Conservation (phyloP, 2,329 filamentous ascomycete genomes). For the Xylariaceae sp. region DNA sequence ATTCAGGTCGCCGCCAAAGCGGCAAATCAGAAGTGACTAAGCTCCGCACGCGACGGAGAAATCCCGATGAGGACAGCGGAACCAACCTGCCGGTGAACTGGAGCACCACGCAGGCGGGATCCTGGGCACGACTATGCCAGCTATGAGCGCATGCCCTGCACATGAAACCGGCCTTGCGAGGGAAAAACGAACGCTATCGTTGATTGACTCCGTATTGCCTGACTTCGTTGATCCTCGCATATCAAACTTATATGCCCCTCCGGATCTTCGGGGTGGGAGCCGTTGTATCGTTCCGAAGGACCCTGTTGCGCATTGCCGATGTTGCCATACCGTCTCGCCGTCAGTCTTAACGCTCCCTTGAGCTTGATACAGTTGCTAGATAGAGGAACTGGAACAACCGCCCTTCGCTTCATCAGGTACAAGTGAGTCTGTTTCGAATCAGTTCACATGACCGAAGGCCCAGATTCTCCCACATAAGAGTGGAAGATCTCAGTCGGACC, state of each 20-base stretch:
- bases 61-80: constrained; percentile 19
- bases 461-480: neutral
- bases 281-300: neutral
- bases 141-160: neutral
- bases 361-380: neutral
- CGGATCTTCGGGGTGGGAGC: constrained; percentile 17
- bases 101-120: constrained; percentile 3
- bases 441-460: neutral
- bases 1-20: neutral
- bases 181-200: neutral
- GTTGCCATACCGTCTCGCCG: neutral
- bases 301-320: neutral
- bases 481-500: neutral
- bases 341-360: neutral
- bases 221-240: neutral
- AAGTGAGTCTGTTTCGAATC: neutral
- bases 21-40: constrained; percentile 11
- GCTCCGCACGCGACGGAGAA: constrained; percentile 10
- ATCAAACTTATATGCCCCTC: neutral
- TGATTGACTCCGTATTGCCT: neutral
- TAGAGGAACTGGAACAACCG: neutral
- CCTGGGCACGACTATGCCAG: constrained; percentile 1
- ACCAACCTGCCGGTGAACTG: constrained; percentile 9
- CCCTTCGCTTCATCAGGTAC: neutral
- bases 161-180: neutral